These are phyloP conservation scores for Pilobolus umbonatus DNA, from an alignment of 192 early-diverging fungal genomes.

Conservation along the genomic window DNA sequence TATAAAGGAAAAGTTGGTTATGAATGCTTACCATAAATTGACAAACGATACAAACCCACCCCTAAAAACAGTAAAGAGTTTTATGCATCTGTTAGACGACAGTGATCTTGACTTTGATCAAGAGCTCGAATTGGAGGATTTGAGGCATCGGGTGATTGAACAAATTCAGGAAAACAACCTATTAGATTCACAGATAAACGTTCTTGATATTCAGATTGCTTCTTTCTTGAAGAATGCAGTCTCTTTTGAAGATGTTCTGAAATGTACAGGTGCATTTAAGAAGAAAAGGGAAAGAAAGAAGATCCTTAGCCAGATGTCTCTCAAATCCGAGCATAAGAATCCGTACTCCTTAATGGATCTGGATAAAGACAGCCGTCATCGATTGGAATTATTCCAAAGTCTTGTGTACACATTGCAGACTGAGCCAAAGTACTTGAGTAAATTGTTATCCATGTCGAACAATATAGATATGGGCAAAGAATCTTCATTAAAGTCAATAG, in stretches of 20 bases:
- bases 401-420: constrained; percentile 97
- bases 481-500: constrained; percentile 74
- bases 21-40: constrained; percentile 20
- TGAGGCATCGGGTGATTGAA: constrained; percentile 81
- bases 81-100: constrained; percentile 85
- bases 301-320: constrained; percentile 35
- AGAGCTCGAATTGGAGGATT: constrained; percentile 73
- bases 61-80: constrained; percentile 79
- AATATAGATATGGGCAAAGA: constrained; percentile 62
- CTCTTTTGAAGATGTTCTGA: constrained; percentile 89
- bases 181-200: constrained; percentile 71
- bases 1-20: constrained; percentile 13
- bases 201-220: constrained; percentile 94
- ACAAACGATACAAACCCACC: constrained; percentile 67
- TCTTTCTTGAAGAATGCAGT: constrained; percentile 96
- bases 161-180: constrained; percentile 87
- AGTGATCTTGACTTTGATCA: constrained; percentile 90
- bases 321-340: constrained; percentile 16
- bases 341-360: constrained; percentile 67
- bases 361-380: constrained; percentile 78
- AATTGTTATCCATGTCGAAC: constrained; percentile 86
- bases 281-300: constrained; percentile 42
- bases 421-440: constrained; percentile 88
- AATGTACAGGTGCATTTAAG: constrained; percentile 23
- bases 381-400: constrained; percentile 83